Base-by-base conservation (phyloP, 75 land plant species). In the Cupressus sempervirens region DNA sequence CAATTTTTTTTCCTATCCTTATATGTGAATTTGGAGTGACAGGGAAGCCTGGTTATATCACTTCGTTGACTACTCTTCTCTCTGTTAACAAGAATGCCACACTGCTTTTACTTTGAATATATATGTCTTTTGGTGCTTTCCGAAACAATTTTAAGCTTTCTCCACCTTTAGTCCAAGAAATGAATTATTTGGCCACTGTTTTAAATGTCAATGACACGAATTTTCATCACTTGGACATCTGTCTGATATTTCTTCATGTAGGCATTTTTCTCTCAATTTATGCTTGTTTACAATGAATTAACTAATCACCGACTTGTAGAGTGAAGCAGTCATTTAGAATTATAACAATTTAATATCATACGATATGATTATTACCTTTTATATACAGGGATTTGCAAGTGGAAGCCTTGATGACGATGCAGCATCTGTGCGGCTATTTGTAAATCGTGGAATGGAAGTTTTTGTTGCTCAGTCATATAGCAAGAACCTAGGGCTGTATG, bases 371-470 rank as follows among this genome's bases (percentile, higher is more conserved):
- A 4, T 29, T 80, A 13, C 38, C 41, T 58, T 65, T 43, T 79
- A 5, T 32, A 15, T 85, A 1, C 84, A 97, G 99, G 97, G 98
- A 70, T 98, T 98, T 92, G 98, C 97, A 10, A 97, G 99, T 91
- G 99, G 98, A 52, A 97, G 94, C 88, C 91, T 96, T 86, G 98
- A 97, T 89, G 92, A 87, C 46, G 99, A 97, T 92, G 98, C 98
- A 30, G 88, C 89, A 72, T 97, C 98, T 35, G 98, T 97, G 70
- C 91, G 99, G 86, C 83, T 85, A 72, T 97, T 97, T 89, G 95
- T 91, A 46, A 88, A 86, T 58, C 98, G 98, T 83, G 99, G 96
- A 56, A 82, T 97, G 92, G 99, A 97, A 91, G 50, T 96, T 84
- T 85, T 96, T 43, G 94, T 93, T 87, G 96, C 99, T 83, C 99